Evolutionary conservation across 1,284 basidiomycete genomes (phyloP).

Genomic region (Coniophora puteana): DNA sequence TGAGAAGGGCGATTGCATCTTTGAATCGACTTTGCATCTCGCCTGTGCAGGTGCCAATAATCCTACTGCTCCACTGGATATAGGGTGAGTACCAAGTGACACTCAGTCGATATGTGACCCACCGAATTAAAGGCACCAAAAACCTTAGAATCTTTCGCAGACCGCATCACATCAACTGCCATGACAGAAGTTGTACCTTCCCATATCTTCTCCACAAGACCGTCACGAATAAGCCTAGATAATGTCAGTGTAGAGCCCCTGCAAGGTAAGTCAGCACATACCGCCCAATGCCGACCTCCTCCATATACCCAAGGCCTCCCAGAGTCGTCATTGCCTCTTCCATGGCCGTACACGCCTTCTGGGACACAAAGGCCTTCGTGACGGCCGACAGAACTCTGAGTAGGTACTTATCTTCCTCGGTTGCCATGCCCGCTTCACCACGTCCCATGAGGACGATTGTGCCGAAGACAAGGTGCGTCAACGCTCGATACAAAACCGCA

Average conservation of each 20-base stretch:
- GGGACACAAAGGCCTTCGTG: constrained; percentile 69
- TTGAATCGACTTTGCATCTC: constrained; percentile 24
- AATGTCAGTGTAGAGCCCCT: neutral
- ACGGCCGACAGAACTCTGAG: constrained; percentile 70
- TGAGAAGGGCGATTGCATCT: constrained; percentile 29
- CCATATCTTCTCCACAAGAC: constrained; percentile 79
- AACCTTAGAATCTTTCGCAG: constrained; percentile 36
- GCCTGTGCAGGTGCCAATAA: constrained; percentile 40
- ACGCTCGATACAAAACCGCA: constrained; percentile 58
- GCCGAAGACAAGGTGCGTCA: constrained; percentile 62
- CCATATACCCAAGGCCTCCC: constrained; percentile 83
- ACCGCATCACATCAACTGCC: constrained; percentile 62
- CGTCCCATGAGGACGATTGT: constrained; percentile 58
- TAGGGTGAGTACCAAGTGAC: constrained; percentile 6
- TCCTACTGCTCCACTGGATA: constrained; percentile 48
- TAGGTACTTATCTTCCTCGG: constrained; percentile 43
- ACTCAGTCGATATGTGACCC: constrained; percentile 9
- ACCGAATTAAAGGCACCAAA: constrained; percentile 36
- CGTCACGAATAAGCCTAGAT: constrained; percentile 54
- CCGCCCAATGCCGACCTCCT: constrained; percentile 67
- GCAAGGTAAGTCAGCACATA: constrained; percentile 25
- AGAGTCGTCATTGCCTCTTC: constrained; percentile 73
- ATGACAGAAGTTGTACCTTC: constrained; percentile 74
- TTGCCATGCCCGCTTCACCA: constrained; percentile 51
- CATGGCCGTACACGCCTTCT: constrained; percentile 60